phyloP scores from a whole-genome alignment of 306 rosid genomes.

The Glycyrrhiza uralensis region DNA sequence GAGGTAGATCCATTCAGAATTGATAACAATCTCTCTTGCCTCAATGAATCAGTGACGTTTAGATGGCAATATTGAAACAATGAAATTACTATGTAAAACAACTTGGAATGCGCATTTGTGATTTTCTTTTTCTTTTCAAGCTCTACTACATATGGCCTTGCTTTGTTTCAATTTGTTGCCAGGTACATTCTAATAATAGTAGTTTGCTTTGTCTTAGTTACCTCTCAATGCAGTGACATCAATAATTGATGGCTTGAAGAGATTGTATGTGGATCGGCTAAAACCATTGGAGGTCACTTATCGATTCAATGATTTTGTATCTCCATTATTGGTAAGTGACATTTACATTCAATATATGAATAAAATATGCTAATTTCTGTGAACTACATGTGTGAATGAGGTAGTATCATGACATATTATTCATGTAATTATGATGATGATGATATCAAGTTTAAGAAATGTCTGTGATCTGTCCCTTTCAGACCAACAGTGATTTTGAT shows the following conservation, averaged over 20 bases:
- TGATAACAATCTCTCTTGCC: neutral
- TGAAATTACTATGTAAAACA: neutral
- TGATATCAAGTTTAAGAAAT: conserved; percentile 13
- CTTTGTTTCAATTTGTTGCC: conserved; percentile 7
- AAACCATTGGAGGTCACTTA: conserved; percentile 85
- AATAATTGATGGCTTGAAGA: conserved; percentile 83
- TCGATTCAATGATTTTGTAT: conserved; percentile 81
- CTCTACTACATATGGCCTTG: neutral
- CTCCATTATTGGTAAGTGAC: conserved; percentile 68
- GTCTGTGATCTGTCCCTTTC: conserved; percentile 30
- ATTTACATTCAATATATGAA: neutral
- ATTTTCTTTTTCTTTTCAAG: conserved; percentile 9
- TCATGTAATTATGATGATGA: neutral
- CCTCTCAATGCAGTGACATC: conserved; percentile 78
- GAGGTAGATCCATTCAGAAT: neutral
- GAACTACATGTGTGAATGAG: neutral
- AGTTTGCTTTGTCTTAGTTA: conserved; percentile 41
- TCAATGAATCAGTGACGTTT: neutral
- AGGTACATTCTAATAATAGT: neutral
- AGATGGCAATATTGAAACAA: neutral
- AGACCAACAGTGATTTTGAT: conserved; percentile 86
- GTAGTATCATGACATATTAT: neutral
- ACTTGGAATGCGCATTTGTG: neutral
- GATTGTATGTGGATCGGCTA: conserved; percentile 68
- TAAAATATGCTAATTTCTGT: conserved; percentile 17